These are phyloP conservation scores for Calocera viscosa DNA, from an alignment of 768 basidiomycete genomes.

Conservation along the genomic window DNA sequence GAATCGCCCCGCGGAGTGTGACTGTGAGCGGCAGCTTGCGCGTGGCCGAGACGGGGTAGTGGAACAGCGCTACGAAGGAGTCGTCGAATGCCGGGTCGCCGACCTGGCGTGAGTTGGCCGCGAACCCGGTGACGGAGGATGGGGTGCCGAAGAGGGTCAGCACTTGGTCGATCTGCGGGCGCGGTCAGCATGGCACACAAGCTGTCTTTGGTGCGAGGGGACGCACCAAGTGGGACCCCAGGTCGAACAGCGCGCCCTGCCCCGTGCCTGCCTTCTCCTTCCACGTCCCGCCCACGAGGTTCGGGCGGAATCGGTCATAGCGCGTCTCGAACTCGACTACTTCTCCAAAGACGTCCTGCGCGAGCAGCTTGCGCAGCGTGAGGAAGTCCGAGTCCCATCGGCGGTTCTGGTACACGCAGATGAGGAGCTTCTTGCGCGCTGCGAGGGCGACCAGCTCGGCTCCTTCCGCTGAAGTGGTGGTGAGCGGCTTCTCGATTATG, in stretches of 20 bases:
- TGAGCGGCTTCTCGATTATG: constrained; percentile 69
- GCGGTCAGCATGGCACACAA: neutral
- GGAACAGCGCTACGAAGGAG: constrained; percentile 22
- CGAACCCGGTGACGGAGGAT: constrained; percentile 49
- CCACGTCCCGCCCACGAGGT: constrained; percentile 54
- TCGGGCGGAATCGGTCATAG: constrained; percentile 60
- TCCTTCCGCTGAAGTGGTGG: constrained; percentile 47
- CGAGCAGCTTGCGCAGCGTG: constrained; percentile 46
- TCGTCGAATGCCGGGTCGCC: constrained; percentile 25
- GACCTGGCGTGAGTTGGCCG: constrained; percentile 52
- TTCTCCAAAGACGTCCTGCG: constrained; percentile 43
- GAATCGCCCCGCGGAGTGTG: constrained; percentile 53
- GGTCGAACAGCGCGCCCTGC: constrained; percentile 58
- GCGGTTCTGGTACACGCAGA: constrained; percentile 54
- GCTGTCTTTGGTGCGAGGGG: neutral
- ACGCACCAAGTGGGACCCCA: constrained; percentile 53
- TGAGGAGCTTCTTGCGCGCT: constrained; percentile 34
- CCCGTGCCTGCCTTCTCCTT: constrained; percentile 56
- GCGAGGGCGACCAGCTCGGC: constrained; percentile 49
- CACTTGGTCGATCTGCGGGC: constrained; percentile 55
- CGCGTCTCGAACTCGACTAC: constrained; percentile 65
- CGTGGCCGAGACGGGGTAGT: constrained; percentile 21
- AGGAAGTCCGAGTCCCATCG: constrained; percentile 72
- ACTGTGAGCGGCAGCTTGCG: constrained; percentile 41
- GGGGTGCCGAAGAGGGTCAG: constrained; percentile 67